These are phyloP conservation scores for Penicillium cataractarum DNA, from an alignment of 495 filamentous ascomycete genomes.

Conservation along the genomic window DNA sequence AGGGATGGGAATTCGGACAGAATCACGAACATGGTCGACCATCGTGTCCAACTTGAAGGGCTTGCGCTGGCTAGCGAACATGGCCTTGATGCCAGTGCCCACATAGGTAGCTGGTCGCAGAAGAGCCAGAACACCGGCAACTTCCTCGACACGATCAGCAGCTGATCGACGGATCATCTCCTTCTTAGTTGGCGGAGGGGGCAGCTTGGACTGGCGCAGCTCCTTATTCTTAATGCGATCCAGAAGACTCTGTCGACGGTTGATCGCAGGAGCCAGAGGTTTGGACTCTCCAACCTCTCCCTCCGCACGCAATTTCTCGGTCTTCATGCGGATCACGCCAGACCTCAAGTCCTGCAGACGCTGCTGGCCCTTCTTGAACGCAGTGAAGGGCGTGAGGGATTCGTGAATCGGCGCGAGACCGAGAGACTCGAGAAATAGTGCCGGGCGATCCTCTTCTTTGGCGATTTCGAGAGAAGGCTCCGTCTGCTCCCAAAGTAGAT, in stretches of 20 bases:
- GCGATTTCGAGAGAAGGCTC: slow-evolving; percentile 33
- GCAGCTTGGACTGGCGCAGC: slow-evolving; percentile 47
- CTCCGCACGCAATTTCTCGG: slow-evolving; percentile 37
- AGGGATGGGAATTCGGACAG: slow-evolving; percentile 44
- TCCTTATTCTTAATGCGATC: slow-evolving; percentile 52
- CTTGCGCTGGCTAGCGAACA: slow-evolving; percentile 41
- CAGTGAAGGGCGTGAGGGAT: slow-evolving; percentile 45
- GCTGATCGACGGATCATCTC: slow-evolving; percentile 43
- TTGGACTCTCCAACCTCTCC: slow-evolving; percentile 21
- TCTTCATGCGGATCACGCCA: slow-evolving; percentile 46
- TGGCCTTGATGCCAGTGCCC: slow-evolving; percentile 39
- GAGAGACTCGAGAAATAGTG: slow-evolving; percentile 36
- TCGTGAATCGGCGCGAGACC: slow-evolving; percentile 44
- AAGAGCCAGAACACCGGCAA: slow-evolving; percentile 43
- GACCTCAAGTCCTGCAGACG: slow-evolving; percentile 50
- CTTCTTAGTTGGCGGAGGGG: slow-evolving; percentile 48
- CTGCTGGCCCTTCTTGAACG: slow-evolving; percentile 51
- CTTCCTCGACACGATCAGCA: slow-evolving; percentile 45
- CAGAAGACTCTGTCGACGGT: slow-evolving; percentile 44
- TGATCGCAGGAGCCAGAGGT: slow-evolving; percentile 33
- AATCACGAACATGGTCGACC: slow-evolving; percentile 45
- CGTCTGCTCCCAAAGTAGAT: slow-evolving; percentile 44
- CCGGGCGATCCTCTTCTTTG: slow-evolving; percentile 29
- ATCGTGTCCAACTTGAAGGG: slow-evolving; percentile 46
- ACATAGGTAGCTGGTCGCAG: slow-evolving; percentile 43